Evolutionary conservation across 2,329 filamentous ascomycete genomes (phyloP).

Genomic region (Botrytis paeoniae): DNA sequence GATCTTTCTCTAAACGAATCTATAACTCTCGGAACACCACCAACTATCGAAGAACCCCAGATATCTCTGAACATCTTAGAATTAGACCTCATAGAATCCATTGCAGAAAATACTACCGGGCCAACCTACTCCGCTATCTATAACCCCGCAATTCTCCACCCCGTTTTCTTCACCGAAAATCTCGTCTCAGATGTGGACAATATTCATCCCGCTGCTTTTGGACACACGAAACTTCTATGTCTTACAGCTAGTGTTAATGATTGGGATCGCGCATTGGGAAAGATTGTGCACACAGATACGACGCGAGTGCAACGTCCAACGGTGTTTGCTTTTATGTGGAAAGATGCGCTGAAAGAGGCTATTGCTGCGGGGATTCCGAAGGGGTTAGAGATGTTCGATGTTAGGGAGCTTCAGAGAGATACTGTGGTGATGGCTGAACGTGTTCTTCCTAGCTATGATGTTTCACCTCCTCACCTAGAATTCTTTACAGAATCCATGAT

Average conservation of each 20-base stretch:
- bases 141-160: constrained; percentile 24
- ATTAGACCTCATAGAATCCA: background rate
- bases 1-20: constrained; percentile 26
- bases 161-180: constrained; percentile 25
- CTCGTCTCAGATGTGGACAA: constrained; percentile 16
- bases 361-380: constrained; percentile 4
- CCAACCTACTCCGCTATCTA: constrained; percentile 15
- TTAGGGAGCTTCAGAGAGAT: background rate
- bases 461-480: background rate
- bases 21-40: constrained; percentile 19
- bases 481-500: background rate
- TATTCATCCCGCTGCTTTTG: constrained; percentile 26
- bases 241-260: constrained; percentile 19
- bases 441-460: background rate
- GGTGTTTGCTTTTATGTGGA: constrained; percentile 10
- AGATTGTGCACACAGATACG: constrained; percentile 22
- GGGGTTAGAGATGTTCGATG: background rate
- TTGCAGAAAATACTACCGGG: background rate
- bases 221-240: constrained; percentile 14
- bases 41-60: constrained; percentile 17
- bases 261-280: constrained; percentile 29
- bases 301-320: constrained; percentile 23
- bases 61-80: no score
- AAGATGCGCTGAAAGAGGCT: constrained; percentile 11
- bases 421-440: background rate